Evolutionary conservation across 164 flowering plant species (phyloP).

Genomic region (Berberis vulgaris): DNA sequence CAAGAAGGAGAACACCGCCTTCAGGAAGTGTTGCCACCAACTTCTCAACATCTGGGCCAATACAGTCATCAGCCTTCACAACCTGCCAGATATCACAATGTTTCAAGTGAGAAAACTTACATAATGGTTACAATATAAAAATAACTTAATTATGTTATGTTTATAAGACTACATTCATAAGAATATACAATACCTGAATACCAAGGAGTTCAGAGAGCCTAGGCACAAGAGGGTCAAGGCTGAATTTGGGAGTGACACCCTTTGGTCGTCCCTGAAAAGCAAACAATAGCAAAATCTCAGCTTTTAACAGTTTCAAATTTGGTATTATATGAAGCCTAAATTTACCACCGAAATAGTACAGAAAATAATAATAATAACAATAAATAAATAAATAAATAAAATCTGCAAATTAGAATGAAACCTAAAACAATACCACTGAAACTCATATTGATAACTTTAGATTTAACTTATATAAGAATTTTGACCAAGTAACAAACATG

Average conservation of each 20-base stretch:
- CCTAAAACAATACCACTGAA: neutral
- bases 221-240: constrained; percentile 80
- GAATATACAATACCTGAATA: constrained; percentile 34
- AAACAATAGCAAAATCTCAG: neutral
- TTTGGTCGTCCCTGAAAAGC: constrained; percentile 73
- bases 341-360: no score
- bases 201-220: constrained; percentile 80
- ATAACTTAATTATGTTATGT: neutral
- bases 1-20: constrained; percentile 80
- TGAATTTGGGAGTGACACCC: constrained; percentile 81
- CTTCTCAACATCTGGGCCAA: constrained; percentile 69
- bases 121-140: neutral
- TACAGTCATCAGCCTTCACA: constrained; percentile 69
- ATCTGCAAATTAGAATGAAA: neutral
- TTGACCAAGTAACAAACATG: neutral
- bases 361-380: no score
- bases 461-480: neutral
- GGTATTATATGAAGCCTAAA: no score
- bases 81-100: constrained; percentile 33
- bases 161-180: neutral
- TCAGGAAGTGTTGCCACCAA: constrained; percentile 57
- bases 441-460: neutral
- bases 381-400: no score
- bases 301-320: neutral
- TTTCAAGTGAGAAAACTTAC: neutral